Base-by-base conservation (phyloP, 306 rosid genomes). In the Trichosanthes cucumerina region DNA sequence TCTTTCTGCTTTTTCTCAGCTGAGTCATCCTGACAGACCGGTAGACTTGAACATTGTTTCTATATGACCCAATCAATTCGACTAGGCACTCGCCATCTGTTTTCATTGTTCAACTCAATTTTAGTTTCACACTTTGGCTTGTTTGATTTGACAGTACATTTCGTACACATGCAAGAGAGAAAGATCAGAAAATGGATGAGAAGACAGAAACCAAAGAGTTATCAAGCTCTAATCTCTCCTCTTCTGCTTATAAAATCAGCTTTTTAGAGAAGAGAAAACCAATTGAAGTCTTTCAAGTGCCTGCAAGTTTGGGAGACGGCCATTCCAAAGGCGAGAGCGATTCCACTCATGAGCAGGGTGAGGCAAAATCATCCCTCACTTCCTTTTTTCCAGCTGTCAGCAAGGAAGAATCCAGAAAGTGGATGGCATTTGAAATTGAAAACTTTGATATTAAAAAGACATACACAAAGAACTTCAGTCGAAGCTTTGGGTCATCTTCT, bases 381-480 rank as follows among this genome's bases (percentile, higher is more conserved):
- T 23, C 76, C 19, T 75, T 24, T 83, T 78, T 87, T 41, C 75
- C 82, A 54, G 69, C 34, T 19, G 38, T 49, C 63, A 78, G 71
- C 43, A 75, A 43, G 50, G 74, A 58, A 79, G 77, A 84, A 53
- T 23, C 84, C 44, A 72, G 80, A 36, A 93, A 88, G 65, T 93
- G 98, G 98, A 91, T 93, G 98, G 97, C 96, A 80, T 93, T 93
- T 79, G 86, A 86, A 56, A 44, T 41, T 50, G 80, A 77, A n/a
- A 57, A 83, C 33, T 66, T 74, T 7, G 31, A 60, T 58, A 44
- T 44, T 19, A 31, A 49, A 75, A 53, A 50, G 52, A 41, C 54
- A 43, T 56, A 56, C 52, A 19, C 50, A 56, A 76, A 76, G 79
- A 76, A n/a, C 68, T 44, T 71, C 38, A 6, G 21, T 70, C 21